These are phyloP conservation scores for Hericium erinaceus DNA, from an alignment of 768 basidiomycete species.

Conservation along the genomic window DNA sequence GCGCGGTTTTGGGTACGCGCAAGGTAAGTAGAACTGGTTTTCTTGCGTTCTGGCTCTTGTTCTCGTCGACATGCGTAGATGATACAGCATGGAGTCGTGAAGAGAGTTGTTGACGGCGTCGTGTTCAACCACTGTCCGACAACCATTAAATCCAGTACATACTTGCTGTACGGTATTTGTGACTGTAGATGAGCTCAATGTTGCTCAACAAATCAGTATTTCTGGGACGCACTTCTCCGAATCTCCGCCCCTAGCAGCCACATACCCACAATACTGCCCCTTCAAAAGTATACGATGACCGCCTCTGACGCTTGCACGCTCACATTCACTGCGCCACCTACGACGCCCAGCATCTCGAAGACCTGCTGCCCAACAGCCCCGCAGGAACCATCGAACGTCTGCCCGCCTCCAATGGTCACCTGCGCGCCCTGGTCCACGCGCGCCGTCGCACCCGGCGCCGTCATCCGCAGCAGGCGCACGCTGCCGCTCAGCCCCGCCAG, in stretches of 20 bases:
- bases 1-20: slow-evolving; percentile 16
- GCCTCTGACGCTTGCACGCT: slow-evolving; percentile 28
- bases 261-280: not conserved
- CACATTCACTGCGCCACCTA: slow-evolving; percentile 19
- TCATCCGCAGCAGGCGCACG: slow-evolving; percentile 22
- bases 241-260: too few species aligned
- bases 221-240: too few species aligned
- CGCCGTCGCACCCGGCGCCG: slow-evolving; percentile 26
- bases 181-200: too few species aligned
- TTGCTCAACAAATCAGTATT: too few species aligned
- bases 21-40: slow-evolving; percentile 56
- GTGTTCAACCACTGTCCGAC: too few species aligned
- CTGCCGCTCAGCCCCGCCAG: slow-evolving; percentile 14
- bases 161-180: too few species aligned
- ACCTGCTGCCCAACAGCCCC: slow-evolving; percentile 17
- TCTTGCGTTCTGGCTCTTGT: slow-evolving; percentile 11
- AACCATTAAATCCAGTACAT: too few species aligned
- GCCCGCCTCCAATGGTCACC: slow-evolving; percentile 27
- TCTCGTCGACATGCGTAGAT: too few species aligned
- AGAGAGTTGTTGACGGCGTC: too few species aligned
- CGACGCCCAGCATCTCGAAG: slow-evolving; percentile 19
- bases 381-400: slow-evolving; percentile 22
- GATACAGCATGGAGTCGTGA: too few species aligned
- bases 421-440: slow-evolving; percentile 23
- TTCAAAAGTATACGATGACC: slow-evolving; percentile 24